These are phyloP conservation scores for Trametes polyzona DNA, from an alignment of 1,284 basidiomycete genomes.

Conservation along the genomic window DNA sequence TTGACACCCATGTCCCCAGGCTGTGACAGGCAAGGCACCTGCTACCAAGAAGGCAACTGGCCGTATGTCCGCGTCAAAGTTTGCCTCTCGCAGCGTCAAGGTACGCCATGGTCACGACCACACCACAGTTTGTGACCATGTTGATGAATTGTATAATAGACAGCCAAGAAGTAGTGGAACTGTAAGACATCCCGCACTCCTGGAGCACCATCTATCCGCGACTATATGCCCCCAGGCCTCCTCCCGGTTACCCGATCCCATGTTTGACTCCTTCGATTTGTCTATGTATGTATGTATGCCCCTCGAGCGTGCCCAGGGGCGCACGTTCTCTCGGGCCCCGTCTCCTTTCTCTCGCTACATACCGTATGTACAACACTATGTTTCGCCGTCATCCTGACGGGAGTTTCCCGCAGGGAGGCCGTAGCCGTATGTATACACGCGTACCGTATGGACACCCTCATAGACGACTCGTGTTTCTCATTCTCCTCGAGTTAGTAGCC, in stretches of 20 bases:
- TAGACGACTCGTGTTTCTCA: constrained; percentile 1
- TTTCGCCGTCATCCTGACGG: constrained; percentile 1
- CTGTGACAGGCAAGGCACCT: constrained; percentile 49
- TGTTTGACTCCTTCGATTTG: constrained; percentile 5
- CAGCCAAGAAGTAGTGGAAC: constrained; percentile 34
- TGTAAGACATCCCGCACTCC: background rate
- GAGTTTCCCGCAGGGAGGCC: constrained; percentile 1
- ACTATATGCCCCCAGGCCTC: constrained; percentile 10
- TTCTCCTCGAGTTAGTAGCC: background rate
- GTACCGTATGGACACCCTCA: constrained; percentile 18
- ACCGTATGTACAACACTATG: constrained; percentile 16
- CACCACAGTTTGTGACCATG: background rate
- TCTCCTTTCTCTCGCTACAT: background rate
- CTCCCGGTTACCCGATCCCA: background rate
- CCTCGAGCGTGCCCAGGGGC: background rate
- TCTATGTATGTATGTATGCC: constrained; percentile 24
- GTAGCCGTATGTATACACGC: constrained; percentile 16
- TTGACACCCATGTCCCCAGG: constrained; percentile 36
- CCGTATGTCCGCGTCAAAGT: constrained; percentile 33
- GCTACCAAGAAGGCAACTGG: constrained; percentile 38
- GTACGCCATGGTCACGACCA: constrained; percentile 9
- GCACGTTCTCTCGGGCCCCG: background rate
- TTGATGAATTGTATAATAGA: constrained; percentile 16
- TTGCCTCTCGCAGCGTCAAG: constrained; percentile 28
- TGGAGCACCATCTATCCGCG: constrained; percentile 12